Percentiles rank a stretch among this genome's conserved stretches.
These are phyloP conservation scores for Metschnikowia dekortorum DNA, from an alignment of 805 yeast species.

Conservation along the genomic window DNA sequence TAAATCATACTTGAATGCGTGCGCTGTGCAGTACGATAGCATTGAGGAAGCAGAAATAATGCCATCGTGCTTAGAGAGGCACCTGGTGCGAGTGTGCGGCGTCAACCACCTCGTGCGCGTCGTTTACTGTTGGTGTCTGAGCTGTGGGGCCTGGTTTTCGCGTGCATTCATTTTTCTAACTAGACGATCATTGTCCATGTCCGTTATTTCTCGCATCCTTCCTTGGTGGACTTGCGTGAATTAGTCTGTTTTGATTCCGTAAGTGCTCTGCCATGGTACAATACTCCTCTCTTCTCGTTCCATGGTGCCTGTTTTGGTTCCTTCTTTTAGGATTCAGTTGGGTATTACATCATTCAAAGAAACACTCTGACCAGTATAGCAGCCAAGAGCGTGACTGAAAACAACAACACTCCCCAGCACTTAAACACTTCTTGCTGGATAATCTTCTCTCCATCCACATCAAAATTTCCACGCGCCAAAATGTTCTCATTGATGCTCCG, in stretches of 20 bases:
- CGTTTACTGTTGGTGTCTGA: background rate
- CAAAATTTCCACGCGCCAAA: slow-evolving; percentile 37
- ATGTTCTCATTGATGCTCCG: slow-evolving; percentile 36
- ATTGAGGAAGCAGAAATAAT: background rate
- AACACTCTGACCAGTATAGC: slow-evolving; percentile 5
- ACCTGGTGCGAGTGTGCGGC: background rate
- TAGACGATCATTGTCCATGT: background rate
- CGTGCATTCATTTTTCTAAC: background rate
- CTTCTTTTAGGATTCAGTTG: background rate
- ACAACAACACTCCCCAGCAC: slow-evolving; percentile 8
- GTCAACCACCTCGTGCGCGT: background rate
- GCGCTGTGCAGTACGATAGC: background rate
- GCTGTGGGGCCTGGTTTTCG: background rate
- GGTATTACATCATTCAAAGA: background rate
- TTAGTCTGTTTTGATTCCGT: no score
- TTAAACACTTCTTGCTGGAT: slow-evolving; percentile 20
- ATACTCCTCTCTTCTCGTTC: no score
- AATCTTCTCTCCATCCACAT: slow-evolving; percentile 24
- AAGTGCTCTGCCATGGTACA: no score
- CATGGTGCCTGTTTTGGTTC: no score
- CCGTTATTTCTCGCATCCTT: background rate
- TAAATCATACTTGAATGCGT: background rate
- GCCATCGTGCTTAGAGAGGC: background rate
- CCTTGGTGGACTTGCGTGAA: no score
- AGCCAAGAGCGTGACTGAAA: slow-evolving; percentile 6